These are phyloP conservation scores for Sungouiella blattae DNA, from an alignment of 805 yeast genomes.

Conservation along the genomic window DNA sequence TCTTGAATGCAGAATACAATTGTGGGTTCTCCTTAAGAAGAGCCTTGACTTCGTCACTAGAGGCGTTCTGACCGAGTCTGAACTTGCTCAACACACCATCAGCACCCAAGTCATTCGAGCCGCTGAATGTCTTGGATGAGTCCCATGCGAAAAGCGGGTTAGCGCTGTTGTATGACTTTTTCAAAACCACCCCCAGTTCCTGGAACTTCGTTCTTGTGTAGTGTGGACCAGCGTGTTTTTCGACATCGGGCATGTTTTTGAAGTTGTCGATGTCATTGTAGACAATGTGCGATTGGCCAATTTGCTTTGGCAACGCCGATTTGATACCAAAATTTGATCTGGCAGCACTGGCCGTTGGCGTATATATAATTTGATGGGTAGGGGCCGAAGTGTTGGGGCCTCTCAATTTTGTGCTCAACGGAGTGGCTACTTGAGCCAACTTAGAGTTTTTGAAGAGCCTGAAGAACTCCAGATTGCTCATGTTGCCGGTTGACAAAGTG, in stretches of 20 bases:
- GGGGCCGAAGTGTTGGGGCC: slow-evolving; percentile 40
- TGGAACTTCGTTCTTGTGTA: slow-evolving; percentile 64
- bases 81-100: slow-evolving; percentile 31
- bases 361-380: slow-evolving; percentile 69
- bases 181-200: slow-evolving; percentile 58
- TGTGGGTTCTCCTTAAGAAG: slow-evolving; percentile 40
- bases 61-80: slow-evolving; percentile 27
- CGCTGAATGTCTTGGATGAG: slow-evolving; percentile 18
- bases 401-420: slow-evolving; percentile 31
- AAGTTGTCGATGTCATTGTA: slow-evolving; percentile 64
- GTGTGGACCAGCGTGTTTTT: slow-evolving; percentile 55
- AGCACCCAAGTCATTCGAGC: slow-evolving; percentile 10
- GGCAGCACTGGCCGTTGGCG: slow-evolving; percentile 59
- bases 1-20: slow-evolving; percentile 50
- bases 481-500: slow-evolving; percentile 3
- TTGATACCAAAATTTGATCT: slow-evolving; percentile 79
- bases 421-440: slow-evolving; percentile 44
- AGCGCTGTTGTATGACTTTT: slow-evolving; percentile 22
- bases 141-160: slow-evolving; percentile 43
- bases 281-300: slow-evolving; percentile 57
- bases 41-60: slow-evolving; percentile 25
- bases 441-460: slow-evolving; percentile 36
- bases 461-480: slow-evolving; percentile 16
- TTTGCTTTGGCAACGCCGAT: slow-evolving; percentile 60
- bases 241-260: slow-evolving; percentile 69